Conservation (phyloP, 805 yeast genomes). For the Scheffersomyces coipomensis region DNA sequence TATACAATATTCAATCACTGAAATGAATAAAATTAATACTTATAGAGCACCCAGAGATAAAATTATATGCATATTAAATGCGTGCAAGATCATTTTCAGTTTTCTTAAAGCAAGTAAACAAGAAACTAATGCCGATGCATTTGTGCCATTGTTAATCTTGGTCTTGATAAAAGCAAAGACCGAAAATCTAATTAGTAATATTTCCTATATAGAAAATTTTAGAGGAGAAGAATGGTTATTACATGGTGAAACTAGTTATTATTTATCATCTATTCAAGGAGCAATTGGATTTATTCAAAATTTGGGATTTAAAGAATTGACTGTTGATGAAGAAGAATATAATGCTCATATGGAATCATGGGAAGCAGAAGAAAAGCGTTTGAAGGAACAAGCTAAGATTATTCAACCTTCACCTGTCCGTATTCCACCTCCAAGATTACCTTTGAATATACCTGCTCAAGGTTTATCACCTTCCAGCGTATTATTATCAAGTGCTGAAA, state of each 20-base stretch:
- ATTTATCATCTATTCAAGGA: constrained; percentile 84
- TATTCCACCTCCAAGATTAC: constrained; percentile 1
- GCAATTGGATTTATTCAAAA: constrained; percentile 79
- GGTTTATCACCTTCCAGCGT: constrained; percentile 37
- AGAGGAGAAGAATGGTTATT: constrained; percentile 69
- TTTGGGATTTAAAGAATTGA: constrained; percentile 54
- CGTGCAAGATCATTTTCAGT: constrained; percentile 91
- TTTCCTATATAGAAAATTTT: constrained; percentile 82
- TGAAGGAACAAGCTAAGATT: constrained; percentile 3
- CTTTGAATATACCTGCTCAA: constrained; percentile 2
- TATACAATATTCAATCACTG: constrained; percentile 65
- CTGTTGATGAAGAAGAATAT: constrained; percentile 60
- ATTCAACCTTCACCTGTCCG: constrained; percentile 19
- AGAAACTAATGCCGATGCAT: constrained; percentile 86
- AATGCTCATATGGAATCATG: constrained; percentile 53
- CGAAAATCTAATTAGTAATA: constrained; percentile 66
- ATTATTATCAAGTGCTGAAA: constrained; percentile 45
- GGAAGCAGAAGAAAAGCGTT: constrained; percentile 35
- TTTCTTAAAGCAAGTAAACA: constrained; percentile 68
- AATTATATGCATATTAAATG: constrained; percentile 83
- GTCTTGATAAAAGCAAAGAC: constrained; percentile 73
- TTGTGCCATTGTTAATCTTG: constrained; percentile 84
- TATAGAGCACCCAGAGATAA: constrained; percentile 95
- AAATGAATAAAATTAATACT: constrained; percentile 72
- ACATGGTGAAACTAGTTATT: constrained; percentile 87